These are phyloP conservation scores for Drechslerella stenobrocha DNA, from an alignment of 2,329 filamentous ascomycete genomes.

Conservation along the genomic window DNA sequence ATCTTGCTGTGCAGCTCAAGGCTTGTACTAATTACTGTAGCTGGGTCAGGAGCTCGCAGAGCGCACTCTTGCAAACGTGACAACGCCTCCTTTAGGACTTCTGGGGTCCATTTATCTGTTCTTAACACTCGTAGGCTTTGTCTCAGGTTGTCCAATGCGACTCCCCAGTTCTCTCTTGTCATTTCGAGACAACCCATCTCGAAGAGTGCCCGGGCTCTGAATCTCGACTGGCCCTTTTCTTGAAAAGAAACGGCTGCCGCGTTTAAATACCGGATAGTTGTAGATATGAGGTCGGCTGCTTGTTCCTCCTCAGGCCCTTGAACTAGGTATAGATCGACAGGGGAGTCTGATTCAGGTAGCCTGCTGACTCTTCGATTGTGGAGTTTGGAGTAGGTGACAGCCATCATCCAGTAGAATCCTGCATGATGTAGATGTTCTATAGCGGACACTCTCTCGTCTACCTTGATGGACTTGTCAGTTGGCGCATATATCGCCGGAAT, in stretches of 20 bases:
- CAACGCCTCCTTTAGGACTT: conserved; percentile 64
- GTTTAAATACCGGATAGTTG: conserved; percentile 36
- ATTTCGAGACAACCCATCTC: conserved; percentile 37
- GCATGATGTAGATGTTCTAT: conserved; percentile 69
- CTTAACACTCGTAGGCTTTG: conserved; percentile 53
- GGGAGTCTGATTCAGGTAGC: conserved; percentile 65
- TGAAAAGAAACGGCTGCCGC: conserved; percentile 28
- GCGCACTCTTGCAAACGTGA: conserved; percentile 67
- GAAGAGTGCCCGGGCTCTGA: conserved; percentile 35
- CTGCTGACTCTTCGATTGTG: conserved; percentile 62
- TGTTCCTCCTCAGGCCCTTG: conserved; percentile 60
- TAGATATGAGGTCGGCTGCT: conserved; percentile 32
- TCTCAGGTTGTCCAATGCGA: conserved; percentile 34
- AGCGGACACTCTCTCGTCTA: conserved; percentile 64
- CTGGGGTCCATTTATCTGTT: conserved; percentile 63
- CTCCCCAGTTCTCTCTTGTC: conserved; percentile 38
- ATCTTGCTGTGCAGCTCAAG: conserved; percentile 67
- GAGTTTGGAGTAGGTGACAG: conserved; percentile 63
- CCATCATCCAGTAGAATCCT: conserved; percentile 69
- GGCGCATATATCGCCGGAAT: conserved; percentile 60
- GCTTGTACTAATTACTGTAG: conserved; percentile 65
- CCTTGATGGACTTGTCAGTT: conserved; percentile 63
- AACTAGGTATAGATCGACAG: conserved; percentile 69
- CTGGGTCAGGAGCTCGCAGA: conserved; percentile 60
- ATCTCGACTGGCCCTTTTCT: conserved; percentile 31